Evolutionary conservation across 345 rosid genomes (phyloP).

Genomic region (Camelina laxa): DNA sequence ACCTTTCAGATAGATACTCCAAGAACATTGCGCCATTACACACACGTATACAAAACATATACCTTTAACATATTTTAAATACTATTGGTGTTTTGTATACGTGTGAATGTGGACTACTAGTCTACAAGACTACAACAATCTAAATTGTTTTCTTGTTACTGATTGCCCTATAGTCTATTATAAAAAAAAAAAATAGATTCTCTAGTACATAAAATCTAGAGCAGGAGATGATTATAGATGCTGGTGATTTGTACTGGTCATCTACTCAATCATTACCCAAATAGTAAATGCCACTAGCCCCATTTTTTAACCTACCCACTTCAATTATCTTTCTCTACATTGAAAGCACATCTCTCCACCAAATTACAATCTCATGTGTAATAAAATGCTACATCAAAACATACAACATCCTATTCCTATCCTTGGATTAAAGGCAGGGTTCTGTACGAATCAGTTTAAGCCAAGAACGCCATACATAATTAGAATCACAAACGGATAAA

Average conservation of each 20-base stretch:
- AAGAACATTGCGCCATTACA: no score
- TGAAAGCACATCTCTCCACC: slow-evolving; percentile 17
- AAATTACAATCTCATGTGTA: slow-evolving; percentile 1
- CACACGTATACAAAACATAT: background rate
- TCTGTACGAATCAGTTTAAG: background rate
- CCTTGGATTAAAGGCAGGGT: background rate
- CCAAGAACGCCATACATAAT: background rate
- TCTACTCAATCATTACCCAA: slow-evolving; percentile 40
- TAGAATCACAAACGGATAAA: background rate
- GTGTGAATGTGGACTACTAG: background rate
- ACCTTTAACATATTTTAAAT: background rate
- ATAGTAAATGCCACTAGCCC: slow-evolving; percentile 39
- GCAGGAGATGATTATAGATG: slow-evolving; percentile 16
- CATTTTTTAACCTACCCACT: slow-evolving; percentile 32
- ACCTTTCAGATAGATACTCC: no score
- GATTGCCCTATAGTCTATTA: slow-evolving; percentile 12
- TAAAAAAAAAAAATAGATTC: slow-evolving; percentile 16
- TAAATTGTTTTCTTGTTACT: background rate
- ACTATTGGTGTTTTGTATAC: background rate
- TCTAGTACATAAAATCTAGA: slow-evolving; percentile 38
- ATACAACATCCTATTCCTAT: no score
- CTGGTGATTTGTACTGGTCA: slow-evolving; percentile 31
- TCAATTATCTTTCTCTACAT: slow-evolving; percentile 23
- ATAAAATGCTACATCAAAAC: background rate
- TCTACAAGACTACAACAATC: slow-evolving; percentile 8